phyloP scores from a whole-genome alignment of 2,329 filamentous ascomycete genomes.

The Colletotrichum abscissum region DNA sequence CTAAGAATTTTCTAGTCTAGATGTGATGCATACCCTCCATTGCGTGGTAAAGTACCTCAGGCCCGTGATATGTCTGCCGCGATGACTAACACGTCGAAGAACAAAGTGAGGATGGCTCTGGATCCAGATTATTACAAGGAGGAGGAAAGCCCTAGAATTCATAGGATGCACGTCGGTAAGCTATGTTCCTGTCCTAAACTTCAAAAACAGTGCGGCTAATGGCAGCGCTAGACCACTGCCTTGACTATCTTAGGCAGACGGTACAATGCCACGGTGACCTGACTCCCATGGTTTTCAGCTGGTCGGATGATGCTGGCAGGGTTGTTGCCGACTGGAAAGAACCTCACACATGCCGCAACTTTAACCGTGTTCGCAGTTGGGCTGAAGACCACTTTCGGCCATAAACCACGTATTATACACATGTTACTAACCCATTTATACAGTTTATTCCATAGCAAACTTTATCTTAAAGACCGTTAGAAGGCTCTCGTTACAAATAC shows the following conservation, averaged over 20 bases:
- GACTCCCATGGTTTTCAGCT: not conserved
- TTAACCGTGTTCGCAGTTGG: not conserved
- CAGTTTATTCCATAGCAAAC: no score
- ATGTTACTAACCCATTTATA: no score
- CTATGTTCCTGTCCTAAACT: not conserved
- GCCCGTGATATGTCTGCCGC: no score
- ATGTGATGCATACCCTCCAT: not conserved
- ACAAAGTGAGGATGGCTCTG: not conserved
- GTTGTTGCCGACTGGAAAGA: not conserved
- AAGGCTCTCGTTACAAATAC: no score
- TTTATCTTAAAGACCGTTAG: no score
- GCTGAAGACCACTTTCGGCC: not conserved
- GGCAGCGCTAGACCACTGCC: not conserved
- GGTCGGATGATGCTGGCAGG: not conserved
- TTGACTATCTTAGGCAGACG: constrained; percentile 6
- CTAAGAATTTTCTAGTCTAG: no score
- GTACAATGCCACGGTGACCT: constrained; percentile 8
- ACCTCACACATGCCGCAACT: not conserved
- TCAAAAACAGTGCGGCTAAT: no score
- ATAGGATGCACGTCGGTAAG: not conserved
- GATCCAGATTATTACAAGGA: not conserved
- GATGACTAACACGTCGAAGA: not conserved
- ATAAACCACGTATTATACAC: not conserved
- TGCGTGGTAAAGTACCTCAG: not conserved
- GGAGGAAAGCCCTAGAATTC: not conserved